Evolutionary conservation across 78 protist species (phyloP).

Genomic region (Dictyostelium citrinum): DNA sequence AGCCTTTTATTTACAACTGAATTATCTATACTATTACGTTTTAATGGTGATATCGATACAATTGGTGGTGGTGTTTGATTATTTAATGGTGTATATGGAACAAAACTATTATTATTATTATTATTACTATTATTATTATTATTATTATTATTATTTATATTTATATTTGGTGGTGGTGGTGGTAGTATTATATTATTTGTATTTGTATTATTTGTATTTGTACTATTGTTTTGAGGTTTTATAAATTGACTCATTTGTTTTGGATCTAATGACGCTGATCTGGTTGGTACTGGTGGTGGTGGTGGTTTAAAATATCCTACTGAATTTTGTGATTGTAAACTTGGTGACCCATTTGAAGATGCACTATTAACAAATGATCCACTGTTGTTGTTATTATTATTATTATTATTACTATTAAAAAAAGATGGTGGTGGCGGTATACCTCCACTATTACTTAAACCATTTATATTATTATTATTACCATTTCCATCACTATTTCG

Average conservation of each 20-base stretch:
- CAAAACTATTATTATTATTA: background rate
- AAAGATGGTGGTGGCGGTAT: background rate
- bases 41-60: background rate
- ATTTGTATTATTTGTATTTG: background rate
- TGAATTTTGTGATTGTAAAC: background rate
- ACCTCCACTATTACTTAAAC: background rate
- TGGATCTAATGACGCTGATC: slow-evolving; percentile 54
- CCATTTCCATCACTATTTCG: background rate
- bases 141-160: background rate
- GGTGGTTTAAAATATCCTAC: background rate
- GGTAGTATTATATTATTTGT: background rate
- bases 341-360: background rate
- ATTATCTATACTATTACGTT: background rate
- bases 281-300: slow-evolving; percentile 1
- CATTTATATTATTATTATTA: background rate
- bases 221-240: background rate
- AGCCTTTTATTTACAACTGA: background rate
- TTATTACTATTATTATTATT: background rate
- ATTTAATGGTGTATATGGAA: background rate
- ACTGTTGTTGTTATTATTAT: background rate
- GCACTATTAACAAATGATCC: background rate
- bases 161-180: background rate
- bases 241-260: slow-evolving; percentile 18
- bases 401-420: no score
- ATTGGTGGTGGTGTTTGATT: background rate